Evolutionary conservation across 768 basidiomycete species (phyloP).

Genomic region (Phylloporus sp.): DNA sequence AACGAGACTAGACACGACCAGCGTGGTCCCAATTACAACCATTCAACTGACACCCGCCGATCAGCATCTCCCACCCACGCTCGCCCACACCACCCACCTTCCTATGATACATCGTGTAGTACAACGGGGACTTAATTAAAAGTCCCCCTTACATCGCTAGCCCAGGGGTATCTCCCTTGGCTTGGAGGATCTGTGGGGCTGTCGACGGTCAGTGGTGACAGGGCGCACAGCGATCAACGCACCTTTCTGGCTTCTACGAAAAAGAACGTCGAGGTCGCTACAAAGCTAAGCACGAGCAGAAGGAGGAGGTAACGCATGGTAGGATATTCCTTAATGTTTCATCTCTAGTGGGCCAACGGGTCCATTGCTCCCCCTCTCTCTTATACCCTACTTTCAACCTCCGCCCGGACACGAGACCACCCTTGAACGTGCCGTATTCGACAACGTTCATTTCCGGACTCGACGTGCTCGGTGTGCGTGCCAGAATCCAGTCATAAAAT

Average conservation of each 20-base stretch:
- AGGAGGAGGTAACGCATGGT: conserved; percentile 27
- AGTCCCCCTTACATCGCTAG: conserved; percentile 18
- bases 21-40: conserved; percentile 13
- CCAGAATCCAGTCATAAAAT: conserved; percentile 1
- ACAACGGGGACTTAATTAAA: conserved; percentile 27
- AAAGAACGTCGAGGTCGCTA: conserved; percentile 28
- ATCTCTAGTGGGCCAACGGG: conserved; percentile 26
- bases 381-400: conserved; percentile 25
- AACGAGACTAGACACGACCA: conserved; percentile 1
- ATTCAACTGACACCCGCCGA: conserved; percentile 1
- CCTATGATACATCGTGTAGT: conserved; percentile 23
- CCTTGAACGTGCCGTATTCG: conserved; percentile 21
- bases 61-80: neutral
- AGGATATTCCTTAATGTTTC: conserved; percentile 22
- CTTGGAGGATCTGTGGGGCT: conserved; percentile 21
- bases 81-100: conserved; percentile 6
- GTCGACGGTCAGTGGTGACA: conserved; percentile 5
- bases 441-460: conserved; percentile 21
- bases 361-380: conserved; percentile 8
- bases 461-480: conserved; percentile 1
- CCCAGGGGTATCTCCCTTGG: conserved; percentile 1
- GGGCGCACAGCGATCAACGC: conserved; percentile 3
- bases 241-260: conserved; percentile 27
- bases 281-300: conserved; percentile 25
- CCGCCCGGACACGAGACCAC: conserved; percentile 23